Evolutionary conservation across 352 stramenopile species (phyloP).

Genomic region (Globisporangium radiosum): DNA sequence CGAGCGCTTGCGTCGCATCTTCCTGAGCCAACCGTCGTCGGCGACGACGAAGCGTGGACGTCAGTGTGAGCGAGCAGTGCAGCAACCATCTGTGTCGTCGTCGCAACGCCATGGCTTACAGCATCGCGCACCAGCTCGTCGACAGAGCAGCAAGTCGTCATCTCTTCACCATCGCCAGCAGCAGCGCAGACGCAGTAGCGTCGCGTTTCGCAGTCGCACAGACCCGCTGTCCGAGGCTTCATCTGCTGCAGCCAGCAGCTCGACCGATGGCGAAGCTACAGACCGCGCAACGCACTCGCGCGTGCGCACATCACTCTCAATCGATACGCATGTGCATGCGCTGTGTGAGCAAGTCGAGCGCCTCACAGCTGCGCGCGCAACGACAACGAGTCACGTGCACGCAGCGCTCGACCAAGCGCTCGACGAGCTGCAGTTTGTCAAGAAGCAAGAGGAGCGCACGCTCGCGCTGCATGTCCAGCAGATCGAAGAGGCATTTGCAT

Average conservation of each 20-base stretch:
- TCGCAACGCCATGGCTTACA: background rate
- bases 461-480: conserved; percentile 38
- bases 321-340: conserved; percentile 39
- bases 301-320: conserved; percentile 13
- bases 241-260: background rate
- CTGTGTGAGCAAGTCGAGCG: conserved; percentile 44
- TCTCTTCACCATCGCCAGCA: no score
- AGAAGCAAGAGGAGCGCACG: conserved; percentile 40
- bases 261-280: conserved; percentile 1
- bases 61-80: background rate
- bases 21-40: conserved; percentile 39
- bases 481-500: conserved; percentile 49
- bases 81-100: background rate
- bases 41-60: background rate
- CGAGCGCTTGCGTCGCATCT: conserved; percentile 55
- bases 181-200: background rate
- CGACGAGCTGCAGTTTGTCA: conserved; percentile 46
- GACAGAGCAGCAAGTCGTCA: no score
- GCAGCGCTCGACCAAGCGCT: conserved; percentile 40
- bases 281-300: background rate
- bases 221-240: background rate
- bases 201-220: background rate
- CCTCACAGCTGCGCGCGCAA: conserved; percentile 29
- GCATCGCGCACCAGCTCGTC: no score
- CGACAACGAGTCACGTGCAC: conserved; percentile 40